Conservation (phyloP, 2,329 filamentous ascomycete genomes). For the Fusarium gaditjirri region DNA sequence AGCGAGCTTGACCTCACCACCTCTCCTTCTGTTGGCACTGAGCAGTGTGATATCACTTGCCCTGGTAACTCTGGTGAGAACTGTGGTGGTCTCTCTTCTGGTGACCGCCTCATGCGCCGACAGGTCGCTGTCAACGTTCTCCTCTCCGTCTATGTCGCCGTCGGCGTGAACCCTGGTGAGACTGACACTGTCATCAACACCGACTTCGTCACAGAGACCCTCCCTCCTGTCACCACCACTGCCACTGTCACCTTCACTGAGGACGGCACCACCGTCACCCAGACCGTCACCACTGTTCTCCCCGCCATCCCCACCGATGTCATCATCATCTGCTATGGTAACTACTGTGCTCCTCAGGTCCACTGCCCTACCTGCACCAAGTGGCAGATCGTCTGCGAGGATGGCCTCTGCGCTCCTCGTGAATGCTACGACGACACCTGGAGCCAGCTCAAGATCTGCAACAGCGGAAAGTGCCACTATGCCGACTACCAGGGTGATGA, state of each 20-base stretch:
- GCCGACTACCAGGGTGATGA: conserved; percentile 45
- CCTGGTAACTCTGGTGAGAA: conserved; percentile 39
- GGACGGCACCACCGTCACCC: conserved; percentile 33
- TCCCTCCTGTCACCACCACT: conserved; percentile 40
- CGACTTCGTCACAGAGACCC: conserved; percentile 41
- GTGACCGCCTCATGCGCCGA: conserved; percentile 33
- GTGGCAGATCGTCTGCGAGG: conserved; percentile 49
- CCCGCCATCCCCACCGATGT: conserved; percentile 36
- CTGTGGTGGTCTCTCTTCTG: conserved; percentile 42
- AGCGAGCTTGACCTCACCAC: conserved; percentile 10
- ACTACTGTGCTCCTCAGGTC: conserved; percentile 44
- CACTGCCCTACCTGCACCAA: conserved; percentile 45
- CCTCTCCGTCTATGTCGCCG: conserved; percentile 36
- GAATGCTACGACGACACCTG: conserved; percentile 42
- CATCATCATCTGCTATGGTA: conserved; percentile 46
- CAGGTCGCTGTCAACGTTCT: conserved; percentile 40
- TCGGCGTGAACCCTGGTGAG: conserved; percentile 22
- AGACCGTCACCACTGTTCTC: conserved; percentile 38
- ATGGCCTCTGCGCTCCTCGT: conserved; percentile 47
- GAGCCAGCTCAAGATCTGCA: conserved; percentile 49
- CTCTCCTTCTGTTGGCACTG: conserved; percentile 16
- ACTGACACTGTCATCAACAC: conserved; percentile 25
- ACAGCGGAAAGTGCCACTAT: conserved; percentile 44
- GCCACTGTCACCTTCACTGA: conserved; percentile 46
- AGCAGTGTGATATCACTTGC: conserved; percentile 43